These are phyloP conservation scores for Cryptosporidium viatorum DNA, from an alignment of 169 alveolate species.

Conservation along the genomic window DNA sequence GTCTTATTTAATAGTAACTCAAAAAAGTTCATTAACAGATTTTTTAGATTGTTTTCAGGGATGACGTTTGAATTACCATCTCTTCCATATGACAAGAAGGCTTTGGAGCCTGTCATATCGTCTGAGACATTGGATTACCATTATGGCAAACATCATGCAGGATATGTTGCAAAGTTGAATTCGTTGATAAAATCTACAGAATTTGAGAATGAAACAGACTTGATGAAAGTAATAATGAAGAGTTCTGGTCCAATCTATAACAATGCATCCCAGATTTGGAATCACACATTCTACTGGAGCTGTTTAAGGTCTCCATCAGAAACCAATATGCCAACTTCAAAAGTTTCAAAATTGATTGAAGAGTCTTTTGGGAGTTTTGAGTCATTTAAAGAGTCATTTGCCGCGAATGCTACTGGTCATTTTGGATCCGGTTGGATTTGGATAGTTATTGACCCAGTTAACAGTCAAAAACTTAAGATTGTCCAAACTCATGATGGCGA, in stretches of 20 bases:
- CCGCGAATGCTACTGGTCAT: slow-evolving; percentile 88
- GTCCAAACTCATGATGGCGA: slow-evolving; percentile 93
- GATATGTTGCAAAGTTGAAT: slow-evolving; percentile 91
- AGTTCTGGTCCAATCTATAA: slow-evolving; percentile 87
- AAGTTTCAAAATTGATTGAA: slow-evolving; percentile 84
- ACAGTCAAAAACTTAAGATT: slow-evolving; percentile 85
- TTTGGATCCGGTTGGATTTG: slow-evolving; percentile 99
- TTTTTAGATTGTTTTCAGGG: not conserved
- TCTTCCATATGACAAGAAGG: slow-evolving; percentile 92
- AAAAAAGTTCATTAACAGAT: not conserved
- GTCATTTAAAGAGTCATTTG: slow-evolving; percentile 86
- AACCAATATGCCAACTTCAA: slow-evolving; percentile 90
- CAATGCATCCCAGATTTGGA: slow-evolving; percentile 93
- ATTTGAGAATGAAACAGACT: slow-evolving; percentile 63
- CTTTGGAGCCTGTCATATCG: slow-evolving; percentile 94
- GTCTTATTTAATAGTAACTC: not conserved
- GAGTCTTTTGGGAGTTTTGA: slow-evolving; percentile 89
- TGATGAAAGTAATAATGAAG: slow-evolving; percentile 81
- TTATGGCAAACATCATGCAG: slow-evolving; percentile 95
- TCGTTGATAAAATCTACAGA: slow-evolving; percentile 73
- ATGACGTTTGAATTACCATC: slow-evolving; percentile 90
- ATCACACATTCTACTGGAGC: slow-evolving; percentile 94
- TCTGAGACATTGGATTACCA: slow-evolving; percentile 92
- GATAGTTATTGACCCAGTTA: slow-evolving; percentile 91
- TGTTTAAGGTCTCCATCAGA: slow-evolving; percentile 91